Conservation (phyloP, 495 filamentous ascomycete genomes). For the Lasiosphaeria hispida region DNA sequence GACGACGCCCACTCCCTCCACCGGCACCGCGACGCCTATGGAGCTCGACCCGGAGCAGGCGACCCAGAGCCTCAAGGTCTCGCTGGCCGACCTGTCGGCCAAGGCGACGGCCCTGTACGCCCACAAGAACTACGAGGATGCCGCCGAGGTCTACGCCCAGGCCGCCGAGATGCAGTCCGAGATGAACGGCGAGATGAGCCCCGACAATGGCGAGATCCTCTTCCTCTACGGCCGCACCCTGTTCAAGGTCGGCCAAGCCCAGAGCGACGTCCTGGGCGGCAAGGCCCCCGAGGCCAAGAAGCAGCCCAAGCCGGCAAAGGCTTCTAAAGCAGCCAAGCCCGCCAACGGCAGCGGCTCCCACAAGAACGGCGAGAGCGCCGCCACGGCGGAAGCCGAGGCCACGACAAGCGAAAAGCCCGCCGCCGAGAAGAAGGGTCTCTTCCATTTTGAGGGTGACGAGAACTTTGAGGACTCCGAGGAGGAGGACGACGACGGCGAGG, state of each 20-base stretch:
- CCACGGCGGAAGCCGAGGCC: constrained; percentile 41
- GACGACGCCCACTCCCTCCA: constrained; percentile 25
- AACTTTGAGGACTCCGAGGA: constrained; percentile 83
- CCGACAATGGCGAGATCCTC: constrained; percentile 86
- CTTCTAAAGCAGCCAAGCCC: constrained; percentile 35
- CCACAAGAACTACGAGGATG: constrained; percentile 78
- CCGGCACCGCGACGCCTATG: constrained; percentile 35
- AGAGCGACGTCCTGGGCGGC: constrained; percentile 89
- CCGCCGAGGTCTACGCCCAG: constrained; percentile 81
- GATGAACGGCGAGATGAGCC: constrained; percentile 86
- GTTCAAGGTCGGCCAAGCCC: constrained; percentile 88
- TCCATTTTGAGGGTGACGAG: constrained; percentile 92
- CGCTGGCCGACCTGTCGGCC: constrained; percentile 56
- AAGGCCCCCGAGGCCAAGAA: constrained; percentile 65
- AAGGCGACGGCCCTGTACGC: constrained; percentile 63
- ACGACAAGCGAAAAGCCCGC: constrained; percentile 27
- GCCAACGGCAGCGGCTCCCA: constrained; percentile 21
- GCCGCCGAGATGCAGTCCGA: constrained; percentile 87
- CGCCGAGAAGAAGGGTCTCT: constrained; percentile 63
- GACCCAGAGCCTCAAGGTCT: constrained; percentile 47
- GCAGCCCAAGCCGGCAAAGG: constrained; percentile 31
- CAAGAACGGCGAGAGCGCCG: constrained; percentile 36
- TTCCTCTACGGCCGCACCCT: constrained; percentile 90
- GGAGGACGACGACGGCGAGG: constrained; percentile 43
- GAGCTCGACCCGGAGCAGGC: constrained; percentile 42